Conservation (phyloP, 2,329 filamentous ascomycete species). For the Xylariaceae sp. region DNA sequence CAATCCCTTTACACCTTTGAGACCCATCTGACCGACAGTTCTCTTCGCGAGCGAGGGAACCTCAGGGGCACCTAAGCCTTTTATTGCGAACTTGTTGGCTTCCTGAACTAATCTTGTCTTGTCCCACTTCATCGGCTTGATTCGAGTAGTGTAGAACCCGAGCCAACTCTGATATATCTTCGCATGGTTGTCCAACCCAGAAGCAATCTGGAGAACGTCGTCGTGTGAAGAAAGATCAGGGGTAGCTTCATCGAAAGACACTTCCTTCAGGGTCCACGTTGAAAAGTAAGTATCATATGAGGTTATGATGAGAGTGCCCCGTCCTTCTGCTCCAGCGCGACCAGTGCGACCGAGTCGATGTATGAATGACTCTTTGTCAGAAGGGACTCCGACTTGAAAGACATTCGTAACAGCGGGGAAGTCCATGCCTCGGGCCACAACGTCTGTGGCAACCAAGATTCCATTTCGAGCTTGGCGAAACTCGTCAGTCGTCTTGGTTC, state of each 20-base stretch:
- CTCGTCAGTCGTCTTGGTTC: constrained; percentile 58
- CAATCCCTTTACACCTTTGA: constrained; percentile 49
- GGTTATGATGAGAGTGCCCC: constrained; percentile 57
- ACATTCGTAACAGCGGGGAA: constrained; percentile 67
- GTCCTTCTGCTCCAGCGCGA: constrained; percentile 60
- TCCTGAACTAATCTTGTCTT: constrained; percentile 40
- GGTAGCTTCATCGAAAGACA: constrained; percentile 46
- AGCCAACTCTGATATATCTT: constrained; percentile 56
- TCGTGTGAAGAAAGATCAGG: constrained; percentile 41
- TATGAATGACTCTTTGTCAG: constrained; percentile 60
- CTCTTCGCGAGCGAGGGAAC: constrained; percentile 45
- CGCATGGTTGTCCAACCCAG: constrained; percentile 39
- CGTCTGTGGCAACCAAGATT: constrained; percentile 65
- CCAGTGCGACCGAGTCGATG: constrained; percentile 65
- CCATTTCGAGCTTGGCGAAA: constrained; percentile 49
- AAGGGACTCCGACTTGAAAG: constrained; percentile 58
- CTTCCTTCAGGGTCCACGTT: constrained; percentile 47
- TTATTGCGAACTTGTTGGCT: constrained; percentile 47
- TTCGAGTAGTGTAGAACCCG: constrained; percentile 49
- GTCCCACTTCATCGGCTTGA: constrained; percentile 39
- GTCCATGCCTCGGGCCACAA: constrained; percentile 69
- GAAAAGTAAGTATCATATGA: constrained; percentile 49
- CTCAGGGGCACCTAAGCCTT: constrained; percentile 44
- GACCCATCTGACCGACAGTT: constrained; percentile 54
- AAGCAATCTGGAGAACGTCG: constrained; percentile 37